A percentile compares a stretch with the other conserved stretches of the same genome.
These are phyloP conservation scores for Chionographis japonica DNA, from an alignment of 106 monocot genomes.

Conservation along the genomic window DNA sequence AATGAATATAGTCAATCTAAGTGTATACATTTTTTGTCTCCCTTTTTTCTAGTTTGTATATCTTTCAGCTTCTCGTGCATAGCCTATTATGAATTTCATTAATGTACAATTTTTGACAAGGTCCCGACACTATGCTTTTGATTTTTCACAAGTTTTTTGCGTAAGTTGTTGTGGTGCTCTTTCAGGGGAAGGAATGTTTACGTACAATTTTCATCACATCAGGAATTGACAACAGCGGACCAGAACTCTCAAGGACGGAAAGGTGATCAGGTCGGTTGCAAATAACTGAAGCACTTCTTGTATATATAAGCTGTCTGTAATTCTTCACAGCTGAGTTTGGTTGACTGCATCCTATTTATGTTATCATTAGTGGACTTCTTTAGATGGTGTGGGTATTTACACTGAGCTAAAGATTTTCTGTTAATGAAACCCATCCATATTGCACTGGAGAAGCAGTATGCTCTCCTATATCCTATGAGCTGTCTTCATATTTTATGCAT, in stretches of 20 bases:
- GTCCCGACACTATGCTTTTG: background rate
- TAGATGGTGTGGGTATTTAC: background rate
- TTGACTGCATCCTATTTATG: conserved; percentile 2
- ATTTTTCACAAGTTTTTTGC: background rate
- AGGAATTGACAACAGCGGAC: conserved; percentile 68
- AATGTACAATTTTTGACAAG: no score
- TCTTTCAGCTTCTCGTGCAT: no score
- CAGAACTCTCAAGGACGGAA: conserved; percentile 57
- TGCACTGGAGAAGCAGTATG: no score
- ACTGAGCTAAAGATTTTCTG: background rate
- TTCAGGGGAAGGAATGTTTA: conserved; percentile 80
- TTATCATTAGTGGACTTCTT: conserved; percentile 5
- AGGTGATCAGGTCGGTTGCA: conserved; percentile 54
- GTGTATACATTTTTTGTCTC: no score
- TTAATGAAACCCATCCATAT: no score
- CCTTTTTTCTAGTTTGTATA: no score
- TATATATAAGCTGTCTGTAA: background rate
- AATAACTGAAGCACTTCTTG: no score
- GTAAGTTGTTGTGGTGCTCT: background rate
- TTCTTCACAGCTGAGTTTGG: background rate
- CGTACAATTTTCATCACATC: conserved; percentile 85
- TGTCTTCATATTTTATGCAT: no score
- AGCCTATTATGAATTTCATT: no score
- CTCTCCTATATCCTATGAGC: no score
- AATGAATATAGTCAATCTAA: no score